phyloP scores from a whole-genome alignment of 352 stramenopile genomes.

The Globisporangium cederbergense region DNA sequence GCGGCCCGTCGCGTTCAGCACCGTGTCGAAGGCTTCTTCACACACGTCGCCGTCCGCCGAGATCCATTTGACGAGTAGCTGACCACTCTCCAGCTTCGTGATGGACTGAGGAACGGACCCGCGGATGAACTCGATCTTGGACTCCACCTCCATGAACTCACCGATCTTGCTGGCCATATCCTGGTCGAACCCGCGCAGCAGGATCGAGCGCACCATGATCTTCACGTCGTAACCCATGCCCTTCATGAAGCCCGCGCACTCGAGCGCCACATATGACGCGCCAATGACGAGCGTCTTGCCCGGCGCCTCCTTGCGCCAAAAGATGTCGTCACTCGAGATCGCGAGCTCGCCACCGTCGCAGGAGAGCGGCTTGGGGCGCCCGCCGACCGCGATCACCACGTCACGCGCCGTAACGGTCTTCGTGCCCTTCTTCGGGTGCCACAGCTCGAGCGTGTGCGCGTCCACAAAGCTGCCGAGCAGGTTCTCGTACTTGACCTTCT shows the following conservation, averaged over 20 bases:
- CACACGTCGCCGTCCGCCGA: conserved; percentile 44
- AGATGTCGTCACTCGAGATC: conserved; percentile 90
- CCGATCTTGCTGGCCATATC: conserved; percentile 95
- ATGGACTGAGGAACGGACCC: conserved; percentile 90
- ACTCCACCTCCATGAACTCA: conserved; percentile 89
- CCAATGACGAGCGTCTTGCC: conserved; percentile 97
- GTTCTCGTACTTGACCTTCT: conserved; percentile 94
- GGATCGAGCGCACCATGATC: conserved; percentile 96
- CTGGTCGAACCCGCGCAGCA: conserved; percentile 97
- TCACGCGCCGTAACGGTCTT: conserved; percentile 89
- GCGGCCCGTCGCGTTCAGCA: conserved; percentile 94
- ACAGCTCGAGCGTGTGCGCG: conserved; percentile 90
- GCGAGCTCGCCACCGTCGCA: conserved; percentile 91
- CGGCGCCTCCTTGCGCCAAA: conserved; percentile 81
- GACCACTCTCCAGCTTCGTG: conserved; percentile 84
- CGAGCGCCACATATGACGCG: conserved; percentile 97
- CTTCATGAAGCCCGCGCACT: conserved; percentile 97
- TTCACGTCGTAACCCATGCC: conserved; percentile 96
- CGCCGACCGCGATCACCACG: conserved; percentile 95
- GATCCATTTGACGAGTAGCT: conserved; percentile 84
- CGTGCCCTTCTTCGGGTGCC: conserved; percentile 87
- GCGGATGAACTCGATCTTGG: conserved; percentile 91
- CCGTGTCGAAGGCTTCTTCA: conserved; percentile 95
- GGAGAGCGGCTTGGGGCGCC: conserved; percentile 85
- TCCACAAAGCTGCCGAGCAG: conserved; percentile 92